Evolutionary conservation across 164 flowering plant species (phyloP), one percentile per base, ranked within the genome.

Genomic region (Cinnamomum micranthum): DNA sequence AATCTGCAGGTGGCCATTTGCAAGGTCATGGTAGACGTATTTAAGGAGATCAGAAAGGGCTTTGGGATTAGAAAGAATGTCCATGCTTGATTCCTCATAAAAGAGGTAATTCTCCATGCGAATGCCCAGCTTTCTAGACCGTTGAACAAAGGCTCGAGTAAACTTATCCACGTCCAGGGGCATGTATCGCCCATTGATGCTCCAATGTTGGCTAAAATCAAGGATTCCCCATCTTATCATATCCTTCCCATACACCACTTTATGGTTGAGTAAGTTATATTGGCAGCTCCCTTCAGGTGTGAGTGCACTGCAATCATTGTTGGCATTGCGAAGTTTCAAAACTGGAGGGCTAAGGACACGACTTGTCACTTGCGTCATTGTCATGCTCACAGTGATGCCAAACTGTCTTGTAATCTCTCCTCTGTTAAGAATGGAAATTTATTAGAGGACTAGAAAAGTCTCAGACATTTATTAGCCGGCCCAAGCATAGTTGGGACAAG

Each of bases 181-280:
- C 28, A 17, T 3, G 13, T 55, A 19, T 55, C 66, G 22, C 20
- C n/a, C 5, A 50, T 33, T 33, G 17, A 15, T 22, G 65, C 65
- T 11, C 22, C 4, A 24, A n/a, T n/a, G 3, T 3, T 19, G 60
- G 9, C 13, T 28, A 20, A 74, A 91, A 74, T 90, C 91, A 66
- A 91, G 71, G 47, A 89, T 69, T 19, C 83, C 95, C 98, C 98
- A 93, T 1, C 84, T 70, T 0, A 82, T 82, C 35, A 93, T 69
- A 5, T 69, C 23, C 76, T 77, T 89, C 1, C 90, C 95, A 31
- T 87, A 85, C 22, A 81, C 82, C 3, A 93, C 78, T 17, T 78
- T 78, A 59, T 76, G 86, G 0, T 83, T 74, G 20, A 82, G 72
- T 27, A 93, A 87, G 72, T 89, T 93, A 93, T 93, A 93, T 2